Evolutionary conservation across 345 rosid genomes (phyloP).

Genomic region (Gossypium arboreum): DNA sequence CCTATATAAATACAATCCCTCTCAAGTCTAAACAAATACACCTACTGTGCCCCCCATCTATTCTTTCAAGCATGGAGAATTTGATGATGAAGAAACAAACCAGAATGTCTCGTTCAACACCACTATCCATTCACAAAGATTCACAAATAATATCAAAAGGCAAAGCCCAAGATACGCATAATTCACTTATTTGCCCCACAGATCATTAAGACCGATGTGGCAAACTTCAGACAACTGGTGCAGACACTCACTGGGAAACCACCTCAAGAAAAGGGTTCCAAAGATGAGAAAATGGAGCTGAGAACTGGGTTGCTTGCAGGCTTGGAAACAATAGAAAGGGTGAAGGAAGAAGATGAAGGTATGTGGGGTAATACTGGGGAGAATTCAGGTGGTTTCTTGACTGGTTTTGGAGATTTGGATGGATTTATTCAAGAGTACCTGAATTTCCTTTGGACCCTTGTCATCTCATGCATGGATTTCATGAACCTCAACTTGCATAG

Average conservation of each 20-base stretch:
- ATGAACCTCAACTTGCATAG: conserved; percentile 30
- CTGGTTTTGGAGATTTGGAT: conserved; percentile 57
- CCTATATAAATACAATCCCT: conserved; percentile 17
- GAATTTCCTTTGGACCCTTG: conserved; percentile 41
- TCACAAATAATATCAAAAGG: conserved; percentile 51
- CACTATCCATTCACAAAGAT: conserved; percentile 44
- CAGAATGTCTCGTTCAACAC: conserved; percentile 16
- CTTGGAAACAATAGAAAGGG: conserved; percentile 21
- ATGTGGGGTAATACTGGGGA: conserved; percentile 32
- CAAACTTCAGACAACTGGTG: conserved; percentile 81
- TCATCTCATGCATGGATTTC: conserved; percentile 36
- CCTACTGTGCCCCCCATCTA: conserved; percentile 32
- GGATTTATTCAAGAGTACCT: conserved; percentile 58
- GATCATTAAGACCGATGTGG: conserved; percentile 88
- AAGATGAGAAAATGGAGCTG: conserved; percentile 21
- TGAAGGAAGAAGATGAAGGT: conserved; percentile 27
- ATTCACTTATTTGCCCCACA: conserved; percentile 92
- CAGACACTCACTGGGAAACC: conserved; percentile 92
- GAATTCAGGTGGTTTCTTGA: conserved; percentile 48
- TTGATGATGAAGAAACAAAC: conserved; percentile 28
- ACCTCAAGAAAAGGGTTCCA: conserved; percentile 22
- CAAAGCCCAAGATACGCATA: conserved; percentile 76
- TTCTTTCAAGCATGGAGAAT: conserved; percentile 38
- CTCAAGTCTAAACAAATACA: conserved; percentile 25
- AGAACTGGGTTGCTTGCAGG: conserved; percentile 24